These are phyloP conservation scores for Crithidia expoeki DNA, from an alignment of 208 protist species.

Conservation along the genomic window DNA sequence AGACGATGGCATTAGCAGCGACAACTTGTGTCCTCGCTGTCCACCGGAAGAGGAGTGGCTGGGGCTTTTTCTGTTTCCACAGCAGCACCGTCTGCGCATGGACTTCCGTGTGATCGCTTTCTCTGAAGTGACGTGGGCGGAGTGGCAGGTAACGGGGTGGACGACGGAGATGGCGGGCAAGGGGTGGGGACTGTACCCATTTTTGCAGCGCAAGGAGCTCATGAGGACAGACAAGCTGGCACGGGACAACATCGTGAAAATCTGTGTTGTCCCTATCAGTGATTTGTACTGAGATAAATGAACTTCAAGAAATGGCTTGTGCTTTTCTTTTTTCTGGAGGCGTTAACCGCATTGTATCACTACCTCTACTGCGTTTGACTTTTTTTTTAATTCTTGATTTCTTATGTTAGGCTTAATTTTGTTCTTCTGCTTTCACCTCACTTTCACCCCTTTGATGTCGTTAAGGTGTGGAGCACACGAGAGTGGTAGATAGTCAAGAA, in stretches of 20 bases:
- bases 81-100: constrained; percentile 55
- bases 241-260: constrained; percentile 70
- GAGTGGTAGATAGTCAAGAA: too few species aligned
- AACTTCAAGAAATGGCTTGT: not conserved
- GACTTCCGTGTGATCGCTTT: constrained; percentile 81
- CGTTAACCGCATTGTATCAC: constrained; percentile 1
- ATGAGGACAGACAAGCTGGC: constrained; percentile 72
- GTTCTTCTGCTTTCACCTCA: not conserved
- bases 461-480: too few species aligned
- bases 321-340: constrained; percentile 5
- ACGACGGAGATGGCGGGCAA: constrained; percentile 50
- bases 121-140: constrained; percentile 66
- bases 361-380: not conserved
- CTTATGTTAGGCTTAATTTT: not conserved
- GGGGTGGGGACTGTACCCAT: constrained; percentile 74
- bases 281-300: constrained; percentile 53
- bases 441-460: not conserved
- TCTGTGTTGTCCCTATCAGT: constrained; percentile 70
- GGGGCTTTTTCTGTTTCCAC: constrained; percentile 67
- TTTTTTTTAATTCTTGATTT: constrained; percentile 11
- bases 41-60: constrained; percentile 55
- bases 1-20: not conserved
- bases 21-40: not conserved
- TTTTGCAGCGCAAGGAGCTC: constrained; percentile 63
- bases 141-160: constrained; percentile 75